Percentiles rank a stretch among this genome's conserved stretches.
Evolutionary conservation across 2,329 filamentous ascomycete species (phyloP).

Genomic region (Sclerotinia nivalis): DNA sequence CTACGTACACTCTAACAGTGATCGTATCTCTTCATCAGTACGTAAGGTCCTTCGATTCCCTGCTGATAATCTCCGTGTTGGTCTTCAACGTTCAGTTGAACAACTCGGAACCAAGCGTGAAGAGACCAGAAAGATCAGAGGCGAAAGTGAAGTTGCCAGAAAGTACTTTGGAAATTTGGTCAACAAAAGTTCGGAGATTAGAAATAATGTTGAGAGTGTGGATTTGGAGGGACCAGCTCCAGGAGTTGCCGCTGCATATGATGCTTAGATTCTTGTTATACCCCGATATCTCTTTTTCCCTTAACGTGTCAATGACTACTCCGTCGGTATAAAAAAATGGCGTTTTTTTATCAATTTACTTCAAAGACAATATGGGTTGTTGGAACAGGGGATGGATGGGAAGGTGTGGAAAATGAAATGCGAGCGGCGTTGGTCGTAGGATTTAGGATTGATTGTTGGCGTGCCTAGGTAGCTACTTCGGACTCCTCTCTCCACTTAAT

Average conservation of each 20-base stretch:
- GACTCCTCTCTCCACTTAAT: conserved; percentile 18
- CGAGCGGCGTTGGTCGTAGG: conserved; percentile 18
- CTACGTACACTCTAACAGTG: conserved; percentile 87
- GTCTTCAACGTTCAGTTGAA: conserved; percentile 82
- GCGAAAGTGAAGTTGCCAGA: conserved; percentile 80
- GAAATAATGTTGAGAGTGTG: conserved; percentile 42
- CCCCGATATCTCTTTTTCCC: conserved; percentile 20
- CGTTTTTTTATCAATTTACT: conserved; percentile 9
- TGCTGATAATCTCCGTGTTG: conserved; percentile 80
- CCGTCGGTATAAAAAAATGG: conserved; percentile 10
- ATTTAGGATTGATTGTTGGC: conserved; percentile 15
- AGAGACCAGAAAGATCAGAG: conserved; percentile 77
- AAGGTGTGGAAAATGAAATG: conserved; percentile 16
- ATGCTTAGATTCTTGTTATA: conserved; percentile 32
- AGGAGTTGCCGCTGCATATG: conserved; percentile 40
- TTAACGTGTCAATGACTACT: conserved; percentile 16
- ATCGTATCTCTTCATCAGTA: conserved; percentile 80
- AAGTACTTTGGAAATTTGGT: conserved; percentile 92
- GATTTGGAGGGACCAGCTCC: conserved; percentile 42
- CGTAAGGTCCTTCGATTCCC: conserved; percentile 87
- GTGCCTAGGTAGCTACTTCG: conserved; percentile 14
- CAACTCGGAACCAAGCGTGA: conserved; percentile 76
- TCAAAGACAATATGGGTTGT: conserved; percentile 2
- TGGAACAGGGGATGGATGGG: conserved; percentile 10
- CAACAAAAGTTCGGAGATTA: conserved; percentile 59